Evolutionary conservation across 2,329 filamentous ascomycete genomes (phyloP).

Genomic region (Botrytis medusae): DNA sequence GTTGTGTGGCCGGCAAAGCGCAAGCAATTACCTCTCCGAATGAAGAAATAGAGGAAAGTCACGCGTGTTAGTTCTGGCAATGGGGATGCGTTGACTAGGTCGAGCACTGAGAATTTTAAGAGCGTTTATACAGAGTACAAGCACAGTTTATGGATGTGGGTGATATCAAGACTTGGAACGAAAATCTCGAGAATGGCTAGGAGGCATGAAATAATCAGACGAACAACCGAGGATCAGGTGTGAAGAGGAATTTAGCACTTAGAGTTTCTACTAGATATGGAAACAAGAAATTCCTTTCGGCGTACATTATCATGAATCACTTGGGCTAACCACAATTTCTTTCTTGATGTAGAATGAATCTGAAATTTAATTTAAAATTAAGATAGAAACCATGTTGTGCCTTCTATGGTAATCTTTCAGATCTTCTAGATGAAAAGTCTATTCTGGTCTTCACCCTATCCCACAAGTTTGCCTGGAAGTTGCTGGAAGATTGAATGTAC

Average conservation of each 20-base stretch:
- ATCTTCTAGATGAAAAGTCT: neutral
- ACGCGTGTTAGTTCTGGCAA: neutral
- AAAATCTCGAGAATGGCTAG: neutral
- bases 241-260: neutral
- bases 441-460: neutral
- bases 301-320: neutral
- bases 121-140: neutral
- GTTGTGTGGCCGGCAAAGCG: neutral
- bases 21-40: neutral
- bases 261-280: neutral
- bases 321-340: neutral
- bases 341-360: neutral
- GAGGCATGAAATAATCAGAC: neutral
- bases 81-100: neutral
- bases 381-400: neutral
- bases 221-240: fast-evolving
- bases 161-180: fast-evolving
- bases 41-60: neutral
- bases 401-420: neutral
- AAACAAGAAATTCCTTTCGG: neutral
- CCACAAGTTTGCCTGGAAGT: neutral
- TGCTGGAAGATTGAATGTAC: neutral
- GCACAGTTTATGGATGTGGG: neutral
- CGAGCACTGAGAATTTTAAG: neutral
- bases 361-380: neutral